Evolutionary conservation across 306 rosid genomes (phyloP).

Genomic region (Cucumis melo): DNA sequence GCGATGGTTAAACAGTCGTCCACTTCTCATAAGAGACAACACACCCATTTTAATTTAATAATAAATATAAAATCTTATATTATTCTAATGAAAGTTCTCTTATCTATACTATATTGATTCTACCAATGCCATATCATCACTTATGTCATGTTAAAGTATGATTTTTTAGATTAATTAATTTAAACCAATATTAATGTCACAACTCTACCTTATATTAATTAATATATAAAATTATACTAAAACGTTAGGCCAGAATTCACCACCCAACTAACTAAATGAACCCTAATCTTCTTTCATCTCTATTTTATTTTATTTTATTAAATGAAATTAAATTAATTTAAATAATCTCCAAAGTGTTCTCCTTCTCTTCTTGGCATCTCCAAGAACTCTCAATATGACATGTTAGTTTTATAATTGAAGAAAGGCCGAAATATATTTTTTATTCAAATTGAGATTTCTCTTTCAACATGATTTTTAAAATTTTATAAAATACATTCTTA

Average conservation of each 20-base stretch:
- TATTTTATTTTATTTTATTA: background rate
- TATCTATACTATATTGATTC: background rate
- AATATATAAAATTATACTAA: background rate
- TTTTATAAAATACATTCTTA: no score
- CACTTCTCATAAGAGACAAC: background rate
- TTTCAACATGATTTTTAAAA: no score
- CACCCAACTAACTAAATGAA: background rate
- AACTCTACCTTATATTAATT: background rate
- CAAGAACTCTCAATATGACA: background rate
- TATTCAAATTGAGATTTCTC: no score
- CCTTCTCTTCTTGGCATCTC: background rate
- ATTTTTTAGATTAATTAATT: no score
- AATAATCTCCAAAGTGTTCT: background rate
- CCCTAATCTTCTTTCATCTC: background rate
- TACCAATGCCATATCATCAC: background rate
- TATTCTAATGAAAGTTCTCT: background rate
- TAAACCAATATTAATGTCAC: background rate
- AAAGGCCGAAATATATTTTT: no score
- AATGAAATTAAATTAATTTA: background rate
- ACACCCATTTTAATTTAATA: background rate
- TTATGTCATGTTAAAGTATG: background rate
- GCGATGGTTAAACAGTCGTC: background rate
- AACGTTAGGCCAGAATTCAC: background rate
- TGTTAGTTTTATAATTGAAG: no score
- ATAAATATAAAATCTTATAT: background rate